phyloP scores from a whole-genome alignment of 768 basidiomycete species.

The Chlorophyllum brunneum region DNA sequence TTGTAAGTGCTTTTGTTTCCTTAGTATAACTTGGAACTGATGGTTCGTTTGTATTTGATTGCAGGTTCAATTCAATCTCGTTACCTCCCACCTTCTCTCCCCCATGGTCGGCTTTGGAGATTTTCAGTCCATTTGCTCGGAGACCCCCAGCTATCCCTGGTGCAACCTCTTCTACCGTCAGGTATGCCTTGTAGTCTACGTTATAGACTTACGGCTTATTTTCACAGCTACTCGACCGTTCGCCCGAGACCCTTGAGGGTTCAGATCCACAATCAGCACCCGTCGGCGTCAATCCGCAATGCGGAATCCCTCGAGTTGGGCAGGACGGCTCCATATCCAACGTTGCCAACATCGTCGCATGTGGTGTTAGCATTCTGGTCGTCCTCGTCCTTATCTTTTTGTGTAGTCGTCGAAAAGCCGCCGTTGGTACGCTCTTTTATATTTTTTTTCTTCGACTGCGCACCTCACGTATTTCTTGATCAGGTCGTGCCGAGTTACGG shows the following conservation, averaged over 20 bases:
- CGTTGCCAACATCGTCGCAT: slow-evolving; percentile 82
- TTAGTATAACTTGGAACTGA: no score
- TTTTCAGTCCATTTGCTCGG: slow-evolving; percentile 62
- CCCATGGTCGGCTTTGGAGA: slow-evolving; percentile 63
- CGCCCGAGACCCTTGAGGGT: slow-evolving; percentile 29
- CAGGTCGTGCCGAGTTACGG: slow-evolving; percentile 70
- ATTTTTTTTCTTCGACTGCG: background rate
- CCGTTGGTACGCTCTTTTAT: slow-evolving; percentile 52
- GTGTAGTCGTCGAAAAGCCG: slow-evolving; percentile 71
- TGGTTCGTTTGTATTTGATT: background rate
- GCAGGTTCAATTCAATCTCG: slow-evolving; percentile 1
- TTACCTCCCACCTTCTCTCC: background rate
- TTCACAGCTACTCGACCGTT: slow-evolving; percentile 34
- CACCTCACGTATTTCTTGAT: background rate
- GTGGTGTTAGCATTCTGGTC: slow-evolving; percentile 67
- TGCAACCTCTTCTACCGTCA: slow-evolving; percentile 95
- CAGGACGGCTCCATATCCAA: slow-evolving; percentile 65
- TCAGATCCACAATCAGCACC: slow-evolving; percentile 51
- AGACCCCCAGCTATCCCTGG: slow-evolving; percentile 80
- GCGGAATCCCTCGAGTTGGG: slow-evolving; percentile 68
- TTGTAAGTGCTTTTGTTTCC: no score
- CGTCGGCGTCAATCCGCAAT: slow-evolving; percentile 78
- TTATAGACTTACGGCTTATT: slow-evolving; percentile 7
- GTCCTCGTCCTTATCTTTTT: slow-evolving; percentile 52
- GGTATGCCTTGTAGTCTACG: slow-evolving; percentile 37